Evolutionary conservation across 106 monocot species (phyloP).

Genomic region (Dendrobium nobile): DNA sequence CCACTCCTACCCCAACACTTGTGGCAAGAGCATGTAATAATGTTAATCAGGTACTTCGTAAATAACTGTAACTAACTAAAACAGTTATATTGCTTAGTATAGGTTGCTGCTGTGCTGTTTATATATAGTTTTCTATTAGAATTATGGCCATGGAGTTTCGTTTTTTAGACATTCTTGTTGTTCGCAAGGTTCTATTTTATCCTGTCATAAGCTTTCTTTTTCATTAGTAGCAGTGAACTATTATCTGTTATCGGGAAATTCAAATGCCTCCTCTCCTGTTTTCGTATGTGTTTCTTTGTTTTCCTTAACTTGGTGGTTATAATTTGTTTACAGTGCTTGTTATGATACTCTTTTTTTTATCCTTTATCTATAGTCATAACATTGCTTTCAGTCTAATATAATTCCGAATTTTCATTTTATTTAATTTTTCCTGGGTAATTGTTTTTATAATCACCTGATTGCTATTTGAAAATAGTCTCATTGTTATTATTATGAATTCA

Average conservation of each 20-base stretch:
- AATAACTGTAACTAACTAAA: background rate
- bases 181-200: background rate
- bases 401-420: background rate
- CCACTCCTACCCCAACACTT: slow-evolving; percentile 89
- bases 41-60: slow-evolving; percentile 46
- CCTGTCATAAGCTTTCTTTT: background rate
- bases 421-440: background rate
- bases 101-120: background rate
- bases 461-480: background rate
- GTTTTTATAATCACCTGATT: background rate
- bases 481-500: background rate
- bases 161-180: background rate
- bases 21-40: slow-evolving; percentile 89
- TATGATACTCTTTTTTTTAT: background rate
- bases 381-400: background rate
- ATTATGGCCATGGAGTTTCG: background rate
- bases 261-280: background rate
- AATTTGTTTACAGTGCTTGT: background rate
- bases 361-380: background rate
- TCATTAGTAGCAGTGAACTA: background rate
- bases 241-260: background rate
- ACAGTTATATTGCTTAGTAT: background rate
- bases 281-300: background rate
- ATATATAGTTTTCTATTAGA: background rate
- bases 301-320: background rate